These are phyloP conservation scores for Penicillium sp. DNA, from an alignment of 2,329 filamentous ascomycete genomes.

Conservation along the genomic window DNA sequence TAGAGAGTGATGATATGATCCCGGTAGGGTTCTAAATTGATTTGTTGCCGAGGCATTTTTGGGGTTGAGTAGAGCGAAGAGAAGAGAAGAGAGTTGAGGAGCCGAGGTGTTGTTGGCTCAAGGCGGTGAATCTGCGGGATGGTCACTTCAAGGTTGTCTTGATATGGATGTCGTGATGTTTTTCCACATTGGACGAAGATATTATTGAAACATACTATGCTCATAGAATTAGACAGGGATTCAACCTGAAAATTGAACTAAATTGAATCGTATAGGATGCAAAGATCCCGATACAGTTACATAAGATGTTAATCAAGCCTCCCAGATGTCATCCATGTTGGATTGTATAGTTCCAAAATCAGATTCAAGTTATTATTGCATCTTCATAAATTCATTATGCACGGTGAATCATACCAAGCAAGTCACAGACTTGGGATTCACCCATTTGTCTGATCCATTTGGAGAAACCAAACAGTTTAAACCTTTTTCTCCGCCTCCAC, in stretches of 20 bases:
- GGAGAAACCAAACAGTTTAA: not conserved
- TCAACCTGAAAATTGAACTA: not conserved
- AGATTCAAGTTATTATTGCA: conserved; percentile 2
- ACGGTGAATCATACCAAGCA: not conserved
- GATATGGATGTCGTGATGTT: not conserved
- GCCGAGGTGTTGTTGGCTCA: conserved; percentile 1
- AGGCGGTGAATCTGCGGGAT: conserved; percentile 21
- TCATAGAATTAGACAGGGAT: not conserved
- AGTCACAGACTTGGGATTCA: conserved; percentile 9
- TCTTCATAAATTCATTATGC: conserved; percentile 12
- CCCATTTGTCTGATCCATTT: not conserved
- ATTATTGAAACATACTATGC: not conserved
- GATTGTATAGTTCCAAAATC: not conserved
- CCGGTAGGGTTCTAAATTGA: conserved; percentile 27
- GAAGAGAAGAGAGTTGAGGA: not conserved
- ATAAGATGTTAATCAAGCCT: not conserved
- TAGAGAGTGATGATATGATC: conserved; percentile 26
- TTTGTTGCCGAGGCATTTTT: conserved; percentile 26
- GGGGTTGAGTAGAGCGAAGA: not conserved
- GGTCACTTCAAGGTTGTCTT: not conserved
- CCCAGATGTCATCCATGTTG: not conserved
- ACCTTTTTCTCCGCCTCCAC: conserved; percentile 25
- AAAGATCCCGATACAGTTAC: not conserved
- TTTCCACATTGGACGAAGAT: not conserved
- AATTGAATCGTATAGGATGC: too few species aligned